phyloP scores from a whole-genome alignment of 495 filamentous ascomycete species.

The Rostrohypoxylon terebratum region DNA sequence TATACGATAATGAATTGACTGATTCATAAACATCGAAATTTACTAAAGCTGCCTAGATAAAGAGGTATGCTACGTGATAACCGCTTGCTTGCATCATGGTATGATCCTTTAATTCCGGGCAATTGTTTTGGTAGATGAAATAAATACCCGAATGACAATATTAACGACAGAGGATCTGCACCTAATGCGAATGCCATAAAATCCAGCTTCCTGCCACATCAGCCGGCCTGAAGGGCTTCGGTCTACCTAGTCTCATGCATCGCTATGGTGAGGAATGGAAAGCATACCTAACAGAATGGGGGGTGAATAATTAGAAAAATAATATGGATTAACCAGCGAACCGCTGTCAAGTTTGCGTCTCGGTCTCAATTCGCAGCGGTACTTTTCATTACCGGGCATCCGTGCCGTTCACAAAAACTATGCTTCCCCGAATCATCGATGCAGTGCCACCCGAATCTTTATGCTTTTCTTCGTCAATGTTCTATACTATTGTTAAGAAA shows the following conservation, averaged over 20 bases:
- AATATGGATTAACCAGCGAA: slow-evolving; percentile 22
- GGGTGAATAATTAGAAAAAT: slow-evolving; percentile 9
- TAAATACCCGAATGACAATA: slow-evolving; percentile 4
- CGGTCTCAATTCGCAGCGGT: slow-evolving; percentile 20
- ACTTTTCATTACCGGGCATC: slow-evolving; percentile 41
- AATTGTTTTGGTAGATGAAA: background rate
- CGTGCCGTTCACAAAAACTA: slow-evolving; percentile 31
- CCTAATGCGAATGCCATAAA: slow-evolving; percentile 31
- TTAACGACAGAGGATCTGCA: slow-evolving; percentile 23
- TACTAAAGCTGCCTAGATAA: slow-evolving; percentile 15
- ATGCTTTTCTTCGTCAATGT: slow-evolving; percentile 25
- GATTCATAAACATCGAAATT: slow-evolving; percentile 10
- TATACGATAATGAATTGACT: slow-evolving; percentile 28
- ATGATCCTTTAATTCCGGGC: slow-evolving; percentile 2
- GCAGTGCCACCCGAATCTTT: slow-evolving; percentile 27
- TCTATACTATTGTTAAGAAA: slow-evolving; percentile 19
- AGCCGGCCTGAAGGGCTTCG: slow-evolving; percentile 31
- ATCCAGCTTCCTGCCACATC: slow-evolving; percentile 15
- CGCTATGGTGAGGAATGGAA: background rate
- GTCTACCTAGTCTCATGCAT: slow-evolving; percentile 38
- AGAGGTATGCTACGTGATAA: slow-evolving; percentile 1
- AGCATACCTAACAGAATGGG: background rate
- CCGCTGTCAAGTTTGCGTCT: slow-evolving; percentile 26
- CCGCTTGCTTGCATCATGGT: slow-evolving; percentile 2
- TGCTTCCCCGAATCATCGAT: slow-evolving; percentile 34